A percentile compares a stretch with the other conserved stretches of the same genome.
phyloP scores from a whole-genome alignment of 495 filamentous ascomycete species.

The Trypethelium eluteriae region DNA sequence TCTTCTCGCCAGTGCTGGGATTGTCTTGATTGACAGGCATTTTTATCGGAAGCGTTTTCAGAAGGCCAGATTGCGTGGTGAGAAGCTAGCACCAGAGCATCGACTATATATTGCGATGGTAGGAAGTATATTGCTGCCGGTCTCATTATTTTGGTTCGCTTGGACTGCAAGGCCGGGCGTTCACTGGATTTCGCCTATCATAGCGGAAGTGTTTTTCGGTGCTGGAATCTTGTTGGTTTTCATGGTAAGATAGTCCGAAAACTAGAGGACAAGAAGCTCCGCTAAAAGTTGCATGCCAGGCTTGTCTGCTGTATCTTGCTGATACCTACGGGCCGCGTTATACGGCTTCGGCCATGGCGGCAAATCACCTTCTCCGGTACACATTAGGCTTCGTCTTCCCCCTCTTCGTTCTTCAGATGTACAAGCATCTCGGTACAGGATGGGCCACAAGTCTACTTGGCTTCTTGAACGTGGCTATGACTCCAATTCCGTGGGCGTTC shows the following conservation, averaged over 20 bases:
- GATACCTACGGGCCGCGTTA: conserved; percentile 15
- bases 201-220: conserved; percentile 25
- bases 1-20: neutral
- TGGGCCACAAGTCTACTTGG: conserved; percentile 42
- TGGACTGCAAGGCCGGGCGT: conserved; percentile 30
- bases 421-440: conserved; percentile 27
- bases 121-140: conserved; percentile 18
- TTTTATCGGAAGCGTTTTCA: conserved; percentile 4
- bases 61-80: conserved; percentile 11
- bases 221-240: conserved; percentile 28
- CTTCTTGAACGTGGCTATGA: conserved; percentile 38
- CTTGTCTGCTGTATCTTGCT: conserved; percentile 9
- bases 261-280: neutral
- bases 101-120: conserved; percentile 27
- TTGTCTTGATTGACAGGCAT: conserved; percentile 8
- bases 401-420: conserved; percentile 45
- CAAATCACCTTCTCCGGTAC: conserved; percentile 11
- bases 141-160: conserved; percentile 31
- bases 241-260: neutral
- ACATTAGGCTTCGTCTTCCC: conserved; percentile 46
- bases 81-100: conserved; percentile 22
- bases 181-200: conserved; percentile 27
- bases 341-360: conserved; percentile 8
- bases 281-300: neutral
- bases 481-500: conserved; percentile 40